Conservation (phyloP, 306 rosid species). For the Lablab purpureus region DNA sequence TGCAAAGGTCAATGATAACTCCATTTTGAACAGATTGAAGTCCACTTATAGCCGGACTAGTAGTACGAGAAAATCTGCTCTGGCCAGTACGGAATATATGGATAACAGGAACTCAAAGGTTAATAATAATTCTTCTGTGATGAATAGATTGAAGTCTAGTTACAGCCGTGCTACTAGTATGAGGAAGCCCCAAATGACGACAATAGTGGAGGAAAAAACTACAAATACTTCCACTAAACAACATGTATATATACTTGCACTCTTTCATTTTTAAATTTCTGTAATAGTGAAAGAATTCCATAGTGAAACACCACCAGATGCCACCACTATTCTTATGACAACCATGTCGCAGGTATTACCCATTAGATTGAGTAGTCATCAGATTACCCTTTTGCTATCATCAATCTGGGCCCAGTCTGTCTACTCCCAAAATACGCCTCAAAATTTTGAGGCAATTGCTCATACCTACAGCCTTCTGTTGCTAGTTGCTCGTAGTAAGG, state of each 20-base stretch:
- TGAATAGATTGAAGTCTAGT: constrained; percentile 68
- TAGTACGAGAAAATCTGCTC: constrained; percentile 51
- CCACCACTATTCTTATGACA: constrained; percentile 38
- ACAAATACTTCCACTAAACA: constrained; percentile 50
- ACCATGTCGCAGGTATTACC: constrained; percentile 66
- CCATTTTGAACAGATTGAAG: constrained; percentile 70
- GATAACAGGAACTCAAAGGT: constrained; percentile 44
- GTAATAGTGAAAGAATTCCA: constrained; percentile 13
- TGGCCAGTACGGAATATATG: constrained; percentile 29
- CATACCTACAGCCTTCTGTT: constrained; percentile 90
- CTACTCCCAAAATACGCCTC: constrained; percentile 78
- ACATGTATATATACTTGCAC: constrained; percentile 59
- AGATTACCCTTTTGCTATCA: constrained; percentile 85
- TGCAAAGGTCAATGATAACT: constrained; percentile 48
- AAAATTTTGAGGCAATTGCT: constrained; percentile 92
- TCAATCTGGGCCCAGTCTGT: constrained; percentile 89
- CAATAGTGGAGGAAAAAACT: constrained; percentile 49
- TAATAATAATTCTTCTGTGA: constrained; percentile 54
- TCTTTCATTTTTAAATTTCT: constrained; percentile 19
- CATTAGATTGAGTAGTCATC: constrained; percentile 90
- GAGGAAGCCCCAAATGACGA: constrained; percentile 48
- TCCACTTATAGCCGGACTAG: constrained; percentile 63
- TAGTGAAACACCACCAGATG: constrained; percentile 38
- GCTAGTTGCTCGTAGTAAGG: constrained; percentile 91
- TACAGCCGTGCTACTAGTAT: constrained; percentile 63